Evolutionary conservation across 768 basidiomycete species (phyloP), one percentile per base, ranked within the genome.

Genomic region (Gymnopilus junonius): DNA sequence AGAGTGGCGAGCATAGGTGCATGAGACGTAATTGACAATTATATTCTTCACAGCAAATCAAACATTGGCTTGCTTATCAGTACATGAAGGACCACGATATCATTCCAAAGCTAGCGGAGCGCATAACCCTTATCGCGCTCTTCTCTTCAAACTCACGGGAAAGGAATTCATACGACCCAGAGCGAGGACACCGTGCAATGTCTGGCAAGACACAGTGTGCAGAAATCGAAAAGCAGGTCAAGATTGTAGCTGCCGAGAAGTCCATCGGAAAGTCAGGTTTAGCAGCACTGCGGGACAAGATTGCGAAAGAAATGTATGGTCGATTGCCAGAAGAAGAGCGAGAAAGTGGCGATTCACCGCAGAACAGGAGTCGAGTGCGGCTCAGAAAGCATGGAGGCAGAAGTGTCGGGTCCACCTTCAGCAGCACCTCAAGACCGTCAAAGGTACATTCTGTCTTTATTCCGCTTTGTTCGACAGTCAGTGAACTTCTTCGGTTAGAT

Each of bases 11-110:
- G 40, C 37, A 31, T 25, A 34, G 4, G n/a, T n/a, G 51, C n/a
- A n/a, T 37, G 21, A 8, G 10, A 4, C 21, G 32, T 27, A n/a
- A 32, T 12, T 32, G 10, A 31, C 40, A 23, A 50, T 57, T n/a
- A 25, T 50, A 32, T 34, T 14, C 55, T n/a, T n/a, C n/a, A n/a
- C n/a, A 69, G 68, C 63, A 69, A 67, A 67, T 69, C 57, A 61
- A 61, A 23, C 46, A 63, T 0, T 69, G 65, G 66, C 23, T 67
- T 39, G 27, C 57, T 1, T 67, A 69, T 53, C 65, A 65, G 40
- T 61, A 69, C 43, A 62, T 51, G 46, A 65, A 65, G 27, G 62
- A 64, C 42, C 62, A 63, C 53, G 59, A 63, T 20, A 21, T 61
- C 25, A 58, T 27, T n/a, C 65, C 1, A 61, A 55, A 32, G 61